Base-by-base conservation (phyloP, 2,329 filamentous ascomycete species). In the Phaeosphaeriaceae sp. region DNA sequence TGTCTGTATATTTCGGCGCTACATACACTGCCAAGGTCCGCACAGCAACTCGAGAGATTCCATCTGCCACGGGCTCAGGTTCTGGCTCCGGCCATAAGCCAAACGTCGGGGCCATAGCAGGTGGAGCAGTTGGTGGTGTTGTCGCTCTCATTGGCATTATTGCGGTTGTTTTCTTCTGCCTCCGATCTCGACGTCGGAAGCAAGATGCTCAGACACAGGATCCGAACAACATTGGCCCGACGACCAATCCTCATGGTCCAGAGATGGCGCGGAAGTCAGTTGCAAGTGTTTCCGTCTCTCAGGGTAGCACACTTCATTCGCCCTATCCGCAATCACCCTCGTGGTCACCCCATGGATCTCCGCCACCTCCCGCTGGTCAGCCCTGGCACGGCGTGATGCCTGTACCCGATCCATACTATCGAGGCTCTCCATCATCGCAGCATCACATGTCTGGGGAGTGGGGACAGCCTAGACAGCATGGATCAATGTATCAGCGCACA, bases 1-100 rank as follows among this genome's bases (percentile, higher is more conserved):
- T 88, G 3, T 70, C 71, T 0, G 78, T 83, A 1, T 82, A 86
- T 55, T 84, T 88, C 69, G 78, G 78, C 1, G 78, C 83, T 27
- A 78, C 78, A 15, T 82, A 83, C 10, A 73, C 74, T 7, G 73
- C 81, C 1, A 68, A 78, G 1, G 68, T 72, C 3, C 79, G 86
- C 21, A 79, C 79, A 2, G 79, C 86, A 1, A 87, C 84, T 1
- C 78, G 84, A 17, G 59, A 73, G 7, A 68, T 82, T 47, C 61
- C 62, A 31, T 58, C 65, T 3, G 41, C 63, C 24, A 60, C 67
- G 9, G 46, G 60, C 10, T 31, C 54, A 36, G n/a, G 21, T 3
- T 46, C 56, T 52, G 19, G 22, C 41, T 44, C 41, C 7, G 49
- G 21, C 10, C 9, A 20, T 15, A 55, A 46, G 36, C 57, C 56